These are phyloP conservation scores for Colletotrichum camelliae DNA, from an alignment of 2,329 filamentous ascomycete genomes.

Conservation along the genomic window DNA sequence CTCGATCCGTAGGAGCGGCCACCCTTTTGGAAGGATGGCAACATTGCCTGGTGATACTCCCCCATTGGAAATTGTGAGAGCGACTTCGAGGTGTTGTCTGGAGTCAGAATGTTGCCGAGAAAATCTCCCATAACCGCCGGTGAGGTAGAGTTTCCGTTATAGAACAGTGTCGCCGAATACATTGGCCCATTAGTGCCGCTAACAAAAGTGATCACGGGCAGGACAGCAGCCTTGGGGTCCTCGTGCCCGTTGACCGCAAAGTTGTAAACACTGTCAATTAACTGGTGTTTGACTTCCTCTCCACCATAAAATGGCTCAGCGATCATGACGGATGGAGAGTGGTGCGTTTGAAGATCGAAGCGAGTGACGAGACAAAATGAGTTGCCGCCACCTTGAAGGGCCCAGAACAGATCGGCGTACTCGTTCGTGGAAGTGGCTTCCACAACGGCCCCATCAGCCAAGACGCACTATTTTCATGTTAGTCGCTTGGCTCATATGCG, in stretches of 20 bases:
- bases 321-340: background rate
- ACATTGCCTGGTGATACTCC: background rate
- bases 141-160: background rate
- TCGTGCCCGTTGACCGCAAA: background rate
- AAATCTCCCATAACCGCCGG: background rate
- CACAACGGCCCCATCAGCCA: background rate
- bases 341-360: background rate
- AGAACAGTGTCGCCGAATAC: background rate
- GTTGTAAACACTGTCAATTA: background rate
- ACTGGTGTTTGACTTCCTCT: background rate
- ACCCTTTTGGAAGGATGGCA: background rate
- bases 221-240: background rate
- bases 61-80: background rate
- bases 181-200: background rate
- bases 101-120: background rate
- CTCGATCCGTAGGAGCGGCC: background rate
- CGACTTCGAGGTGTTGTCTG: background rate
- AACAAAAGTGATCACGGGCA: background rate
- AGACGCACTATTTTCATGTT: background rate
- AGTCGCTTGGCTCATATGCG: fast-evolving
- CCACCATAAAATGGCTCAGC: background rate
- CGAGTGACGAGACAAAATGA: background rate
- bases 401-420: background rate
- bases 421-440: background rate
- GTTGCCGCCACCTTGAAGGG: background rate